Percentiles rank a stretch among this genome's conserved stretches.
Evolutionary conservation across 441 rosid genomes (phyloP).

Genomic region (Eruca vesicaria): DNA sequence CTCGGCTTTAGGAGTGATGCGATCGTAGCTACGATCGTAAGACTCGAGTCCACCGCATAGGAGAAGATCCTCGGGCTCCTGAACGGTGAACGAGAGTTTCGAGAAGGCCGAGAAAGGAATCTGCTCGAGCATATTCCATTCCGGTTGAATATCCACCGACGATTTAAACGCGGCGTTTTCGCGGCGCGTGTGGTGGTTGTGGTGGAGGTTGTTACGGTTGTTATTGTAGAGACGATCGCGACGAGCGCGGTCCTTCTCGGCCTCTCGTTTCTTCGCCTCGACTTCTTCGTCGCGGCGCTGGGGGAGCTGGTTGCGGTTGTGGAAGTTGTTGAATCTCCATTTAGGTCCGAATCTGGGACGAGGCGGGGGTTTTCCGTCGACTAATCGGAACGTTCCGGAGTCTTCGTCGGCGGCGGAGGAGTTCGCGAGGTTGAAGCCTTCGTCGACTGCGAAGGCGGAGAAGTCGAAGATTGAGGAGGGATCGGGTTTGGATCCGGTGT

Average conservation of each 20-base stretch:
- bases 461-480: conserved; percentile 60
- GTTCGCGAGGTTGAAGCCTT: conserved; percentile 46
- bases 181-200: conserved; percentile 61
- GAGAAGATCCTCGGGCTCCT: conserved; percentile 81
- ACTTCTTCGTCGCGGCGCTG: conserved; percentile 93
- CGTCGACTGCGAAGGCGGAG: conserved; percentile 56
- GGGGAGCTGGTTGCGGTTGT: conserved; percentile 69
- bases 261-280: conserved; percentile 77
- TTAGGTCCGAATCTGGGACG: conserved; percentile 86
- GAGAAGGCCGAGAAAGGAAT: conserved; percentile 85
- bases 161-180: conserved; percentile 80
- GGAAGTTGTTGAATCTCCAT: conserved; percentile 75
- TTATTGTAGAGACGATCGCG: conserved; percentile 73
- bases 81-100: conserved; percentile 65
- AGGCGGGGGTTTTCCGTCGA: conserved; percentile 82
- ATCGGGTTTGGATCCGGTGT: conserved; percentile 42
- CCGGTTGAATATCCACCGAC: conserved; percentile 90
- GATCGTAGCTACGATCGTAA: conserved; percentile 63
- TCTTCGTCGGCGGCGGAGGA: conserved; percentile 62
- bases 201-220: conserved; percentile 62
- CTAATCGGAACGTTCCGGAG: conserved; percentile 82
- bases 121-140: conserved; percentile 97
- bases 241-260: conserved; percentile 88
- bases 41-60: conserved; percentile 73
- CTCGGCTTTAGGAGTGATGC: conserved; percentile 80